Evolutionary conservation across 1,139 yeast species (phyloP), one percentile per base, ranked within the genome.

Genomic region (Kurtzmaniella quercitrusa): DNA sequence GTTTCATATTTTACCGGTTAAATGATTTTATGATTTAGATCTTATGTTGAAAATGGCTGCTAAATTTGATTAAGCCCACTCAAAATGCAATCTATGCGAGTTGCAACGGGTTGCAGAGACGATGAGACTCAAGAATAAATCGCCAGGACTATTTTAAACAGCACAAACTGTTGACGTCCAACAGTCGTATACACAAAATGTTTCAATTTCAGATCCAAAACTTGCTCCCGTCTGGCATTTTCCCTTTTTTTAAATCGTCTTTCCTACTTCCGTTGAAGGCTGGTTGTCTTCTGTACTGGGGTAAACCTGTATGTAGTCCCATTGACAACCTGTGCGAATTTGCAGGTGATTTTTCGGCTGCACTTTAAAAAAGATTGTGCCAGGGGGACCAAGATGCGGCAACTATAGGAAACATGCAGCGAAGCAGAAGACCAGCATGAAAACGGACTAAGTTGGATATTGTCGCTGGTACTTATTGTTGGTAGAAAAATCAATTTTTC

Each of bases 1-100:
- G 67, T 42, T 60, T 61, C 43, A 33, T 39, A 14, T 4, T 30
- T 12, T 30, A 9, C 12, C 12, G 33, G 14, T 28, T 5, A n/a
- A 28, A 28, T 28, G n/a, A n/a, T n/a, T n/a, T n/a, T n/a, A n/a
- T n/a, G n/a, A n/a, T n/a, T n/a, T n/a, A n/a, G n/a, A n/a, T n/a
- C n/a, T n/a, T n/a, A n/a, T n/a, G n/a, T n/a, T n/a, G n/a, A n/a
- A n/a, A n/a, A n/a, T n/a, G n/a, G n/a, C n/a, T n/a, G n/a, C n/a
- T n/a, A n/a, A n/a, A n/a, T n/a, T n/a, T n/a, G n/a, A n/a, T n/a
- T n/a, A n/a, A n/a, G n/a, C n/a, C n/a, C n/a, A n/a, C n/a, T n/a
- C n/a, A n/a, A n/a, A n/a, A n/a, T n/a, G n/a, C n/a, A n/a, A n/a
- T n/a, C n/a, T n/a, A n/a, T n/a, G n/a, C n/a, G n/a, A n/a, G n/a